Percentiles rank a stretch among this genome's conserved stretches.
Conservation (phyloP, 2,329 filamentous ascomycete genomes). For the Ustulina deusta region DNA sequence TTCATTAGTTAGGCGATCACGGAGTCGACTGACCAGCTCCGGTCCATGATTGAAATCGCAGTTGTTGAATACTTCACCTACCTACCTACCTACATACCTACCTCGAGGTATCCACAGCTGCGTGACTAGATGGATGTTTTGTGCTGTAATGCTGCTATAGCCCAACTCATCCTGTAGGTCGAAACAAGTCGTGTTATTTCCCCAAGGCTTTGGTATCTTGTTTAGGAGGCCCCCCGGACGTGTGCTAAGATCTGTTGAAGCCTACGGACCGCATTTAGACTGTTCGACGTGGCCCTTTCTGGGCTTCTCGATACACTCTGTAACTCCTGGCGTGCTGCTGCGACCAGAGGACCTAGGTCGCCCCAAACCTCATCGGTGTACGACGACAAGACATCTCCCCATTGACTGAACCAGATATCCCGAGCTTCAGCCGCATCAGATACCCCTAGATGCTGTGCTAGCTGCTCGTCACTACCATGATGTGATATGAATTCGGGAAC, state of each 20-base stretch:
- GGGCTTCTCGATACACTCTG: slow-evolving; percentile 54
- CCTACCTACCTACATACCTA: not conserved
- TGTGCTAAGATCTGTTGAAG: slow-evolving; percentile 57
- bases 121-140: not conserved
- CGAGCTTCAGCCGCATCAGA: slow-evolving; percentile 55
- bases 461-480: slow-evolving; percentile 35
- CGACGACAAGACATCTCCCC: slow-evolving; percentile 66
- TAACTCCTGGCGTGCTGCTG: slow-evolving; percentile 68
- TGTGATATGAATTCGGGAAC: slow-evolving; percentile 58
- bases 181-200: not conserved
- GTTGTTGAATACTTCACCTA: not conserved
- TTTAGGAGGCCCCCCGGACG: slow-evolving; percentile 48
- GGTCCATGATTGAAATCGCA: not conserved
- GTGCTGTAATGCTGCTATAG: not conserved
- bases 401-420: slow-evolving; percentile 64
- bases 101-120: not conserved
- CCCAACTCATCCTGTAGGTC: not conserved
- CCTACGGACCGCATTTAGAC: slow-evolving; percentile 53
- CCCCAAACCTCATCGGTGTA: slow-evolving; percentile 79
- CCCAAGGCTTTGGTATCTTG: not conserved
- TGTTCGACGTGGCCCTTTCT: slow-evolving; percentile 41
- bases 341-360: slow-evolving; percentile 66
- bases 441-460: slow-evolving; percentile 55
- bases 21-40: too few relatives aligned
- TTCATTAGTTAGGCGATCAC: too few relatives aligned